Evolutionary conservation across 2,329 filamentous ascomycete species (phyloP).

Genomic region (Raffaelea albimanens): DNA sequence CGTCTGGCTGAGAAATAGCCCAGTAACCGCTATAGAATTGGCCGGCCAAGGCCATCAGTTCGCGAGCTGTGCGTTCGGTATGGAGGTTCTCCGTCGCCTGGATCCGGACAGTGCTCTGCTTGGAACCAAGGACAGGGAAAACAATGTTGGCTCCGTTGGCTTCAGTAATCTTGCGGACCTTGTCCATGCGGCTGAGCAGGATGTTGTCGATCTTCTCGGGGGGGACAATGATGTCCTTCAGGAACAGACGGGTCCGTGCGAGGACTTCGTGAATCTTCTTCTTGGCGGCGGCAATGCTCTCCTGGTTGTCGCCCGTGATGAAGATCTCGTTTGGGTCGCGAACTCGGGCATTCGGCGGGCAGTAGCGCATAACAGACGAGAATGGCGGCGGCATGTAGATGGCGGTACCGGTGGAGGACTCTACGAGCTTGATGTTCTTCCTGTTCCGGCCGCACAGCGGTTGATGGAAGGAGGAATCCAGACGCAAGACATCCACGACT

Average conservation of each 20-base stretch:
- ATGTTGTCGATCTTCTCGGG: slow-evolving; percentile 93
- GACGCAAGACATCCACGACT: slow-evolving; percentile 66
- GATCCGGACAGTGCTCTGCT: slow-evolving; percentile 75
- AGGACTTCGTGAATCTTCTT: slow-evolving; percentile 83
- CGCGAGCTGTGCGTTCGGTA: slow-evolving; percentile 87
- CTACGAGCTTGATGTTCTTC: slow-evolving; percentile 97
- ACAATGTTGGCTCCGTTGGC: slow-evolving; percentile 92
- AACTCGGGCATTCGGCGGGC: slow-evolving; percentile 68
- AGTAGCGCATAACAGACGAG: slow-evolving; percentile 83
- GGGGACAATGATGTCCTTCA: slow-evolving; percentile 87
- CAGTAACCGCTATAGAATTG: slow-evolving; percentile 97
- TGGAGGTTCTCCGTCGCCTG: slow-evolving; percentile 90
- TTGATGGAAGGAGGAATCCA: slow-evolving; percentile 83
- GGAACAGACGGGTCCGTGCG: slow-evolving; percentile 67
- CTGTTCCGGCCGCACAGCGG: slow-evolving; percentile 86
- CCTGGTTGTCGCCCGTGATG: slow-evolving; percentile 81
- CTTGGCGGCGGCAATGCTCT: slow-evolving; percentile 82
- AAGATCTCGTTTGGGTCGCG: slow-evolving; percentile 86
- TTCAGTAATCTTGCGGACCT: slow-evolving; percentile 96
- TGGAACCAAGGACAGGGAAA: slow-evolving; percentile 78
- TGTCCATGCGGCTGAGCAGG: slow-evolving; percentile 81
- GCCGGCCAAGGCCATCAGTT: slow-evolving; percentile 90
- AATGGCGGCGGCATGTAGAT: slow-evolving; percentile 98
- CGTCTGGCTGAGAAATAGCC: slow-evolving; percentile 78
- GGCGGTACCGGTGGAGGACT: slow-evolving; percentile 88